phyloP scores from a whole-genome alignment of 768 basidiomycete species.

The Brasilioporus rufonigricans region DNA sequence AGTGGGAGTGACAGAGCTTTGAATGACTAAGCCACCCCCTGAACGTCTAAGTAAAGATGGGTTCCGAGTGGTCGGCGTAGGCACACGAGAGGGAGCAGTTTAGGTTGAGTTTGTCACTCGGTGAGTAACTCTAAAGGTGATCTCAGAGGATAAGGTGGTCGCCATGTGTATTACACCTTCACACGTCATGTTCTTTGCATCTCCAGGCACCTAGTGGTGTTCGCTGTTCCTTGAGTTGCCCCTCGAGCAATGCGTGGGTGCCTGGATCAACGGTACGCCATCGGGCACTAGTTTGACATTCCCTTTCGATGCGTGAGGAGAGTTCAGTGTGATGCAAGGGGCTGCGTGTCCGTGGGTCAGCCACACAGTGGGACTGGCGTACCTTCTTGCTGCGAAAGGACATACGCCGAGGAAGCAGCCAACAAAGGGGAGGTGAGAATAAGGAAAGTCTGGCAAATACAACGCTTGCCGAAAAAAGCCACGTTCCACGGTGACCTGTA shows the following conservation, averaged over 20 bases:
- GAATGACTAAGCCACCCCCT: too few relatives aligned
- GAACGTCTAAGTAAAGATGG: too few relatives aligned
- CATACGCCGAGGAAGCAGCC: background rate
- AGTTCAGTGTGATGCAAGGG: background rate
- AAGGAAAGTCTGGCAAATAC: conserved; percentile 10
- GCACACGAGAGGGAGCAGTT: too few relatives aligned
- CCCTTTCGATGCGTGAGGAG: background rate
- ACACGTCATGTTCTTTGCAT: background rate
- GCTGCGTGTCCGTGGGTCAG: background rate
- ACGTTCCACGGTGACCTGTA: background rate
- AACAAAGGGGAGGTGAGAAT: conserved; percentile 6
- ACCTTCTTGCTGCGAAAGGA: background rate
- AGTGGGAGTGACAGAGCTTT: too few relatives aligned
- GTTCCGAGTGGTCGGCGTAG: too few relatives aligned
- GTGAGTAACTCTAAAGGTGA: too few relatives aligned
- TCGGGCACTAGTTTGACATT: conserved; percentile 1
- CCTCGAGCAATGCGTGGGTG: background rate
- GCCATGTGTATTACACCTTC: background rate
- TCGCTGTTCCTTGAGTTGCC: background rate
- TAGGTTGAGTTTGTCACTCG: too few relatives aligned
- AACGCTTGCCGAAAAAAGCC: conserved; percentile 8
- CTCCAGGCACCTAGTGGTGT: background rate
- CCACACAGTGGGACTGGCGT: background rate
- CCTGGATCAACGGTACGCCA: background rate
- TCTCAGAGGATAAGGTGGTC: background rate